These are phyloP conservation scores for Aspergillus pseudotamarii DNA, from an alignment of 2,329 filamentous ascomycete genomes.

Conservation along the genomic window DNA sequence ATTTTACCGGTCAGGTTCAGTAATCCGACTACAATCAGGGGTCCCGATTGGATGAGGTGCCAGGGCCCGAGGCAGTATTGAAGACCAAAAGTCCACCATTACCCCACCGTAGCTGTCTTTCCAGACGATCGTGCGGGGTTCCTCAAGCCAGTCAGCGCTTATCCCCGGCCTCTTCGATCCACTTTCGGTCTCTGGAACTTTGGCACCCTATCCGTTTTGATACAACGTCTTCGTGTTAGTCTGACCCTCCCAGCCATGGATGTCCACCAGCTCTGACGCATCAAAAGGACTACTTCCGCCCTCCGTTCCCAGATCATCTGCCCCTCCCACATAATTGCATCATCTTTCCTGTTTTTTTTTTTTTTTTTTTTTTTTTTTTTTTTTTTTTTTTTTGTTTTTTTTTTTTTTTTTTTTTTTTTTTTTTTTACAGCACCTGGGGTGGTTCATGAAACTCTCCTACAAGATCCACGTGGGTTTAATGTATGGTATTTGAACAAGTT, in stretches of 20 bases:
- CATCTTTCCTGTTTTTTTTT: neutral
- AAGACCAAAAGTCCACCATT: neutral
- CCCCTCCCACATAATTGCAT: neutral
- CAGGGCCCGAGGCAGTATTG: neutral
- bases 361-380: neutral
- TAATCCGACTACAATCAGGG: neutral
- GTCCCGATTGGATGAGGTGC: neutral
- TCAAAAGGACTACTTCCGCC: neutral
- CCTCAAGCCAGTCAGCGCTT: conserved; percentile 1
- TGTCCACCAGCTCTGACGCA: neutral
- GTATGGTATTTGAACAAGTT: neutral
- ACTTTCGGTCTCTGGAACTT: neutral
- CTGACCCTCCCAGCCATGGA: neutral
- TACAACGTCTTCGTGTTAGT: neutral
- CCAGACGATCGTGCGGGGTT: conserved; percentile 5
- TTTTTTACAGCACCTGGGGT: no score
- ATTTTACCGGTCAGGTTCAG: neutral
- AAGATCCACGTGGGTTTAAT: neutral
- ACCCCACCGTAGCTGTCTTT: neutral
- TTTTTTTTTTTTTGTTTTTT: neutral
- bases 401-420: neutral
- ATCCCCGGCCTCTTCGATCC: neutral
- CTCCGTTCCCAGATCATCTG: neutral
- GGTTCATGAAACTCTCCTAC: neutral
- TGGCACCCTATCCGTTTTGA: neutral